Percentiles rank a stretch among this genome's conserved stretches.
Evolutionary conservation across 805 yeast genomes (phyloP).

Genomic region (Starmera amethionina): DNA sequence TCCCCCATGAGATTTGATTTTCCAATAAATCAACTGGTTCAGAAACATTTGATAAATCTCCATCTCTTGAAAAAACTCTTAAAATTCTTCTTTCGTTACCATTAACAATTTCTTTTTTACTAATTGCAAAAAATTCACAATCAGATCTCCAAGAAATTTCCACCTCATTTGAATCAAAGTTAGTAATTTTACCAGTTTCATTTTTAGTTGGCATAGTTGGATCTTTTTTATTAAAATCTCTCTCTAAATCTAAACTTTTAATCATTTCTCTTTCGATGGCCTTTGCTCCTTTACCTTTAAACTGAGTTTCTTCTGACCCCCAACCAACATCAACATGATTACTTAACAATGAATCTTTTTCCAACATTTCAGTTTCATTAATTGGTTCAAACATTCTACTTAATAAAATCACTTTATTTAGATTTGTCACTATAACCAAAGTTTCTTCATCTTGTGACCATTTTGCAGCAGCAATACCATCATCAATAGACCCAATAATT

Average conservation of each 20-base stretch:
- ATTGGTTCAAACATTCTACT: constrained; percentile 76
- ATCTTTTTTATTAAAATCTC: constrained; percentile 63
- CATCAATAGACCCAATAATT: constrained; percentile 78
- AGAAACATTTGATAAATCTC: constrained; percentile 67
- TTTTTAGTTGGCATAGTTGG: constrained; percentile 76
- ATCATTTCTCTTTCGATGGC: constrained; percentile 56
- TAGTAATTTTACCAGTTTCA: constrained; percentile 57
- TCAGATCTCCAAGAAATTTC: constrained; percentile 93
- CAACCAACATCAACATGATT: constrained; percentile 95
- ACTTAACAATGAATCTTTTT: constrained; percentile 56
- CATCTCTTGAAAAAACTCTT: constrained; percentile 75
- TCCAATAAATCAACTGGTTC: constrained; percentile 86
- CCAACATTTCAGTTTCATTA: constrained; percentile 47
- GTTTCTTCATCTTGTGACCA: constrained; percentile 96
- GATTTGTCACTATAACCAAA: constrained; percentile 55
- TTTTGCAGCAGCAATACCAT: constrained; percentile 56
- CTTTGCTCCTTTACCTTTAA: constrained; percentile 86
- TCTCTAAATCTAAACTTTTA: constrained; percentile 49
- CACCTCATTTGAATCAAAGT: constrained; percentile 37
- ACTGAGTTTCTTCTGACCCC: constrained; percentile 97
- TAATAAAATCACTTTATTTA: constrained; percentile 51
- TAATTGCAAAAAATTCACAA: constrained; percentile 70
- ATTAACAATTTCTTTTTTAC: constrained; percentile 38
- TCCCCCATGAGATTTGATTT: constrained; percentile 76
- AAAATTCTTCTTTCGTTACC: constrained; percentile 56